Evolutionary conservation across 2,329 filamentous ascomycete species (phyloP).

Genomic region (Hypoxylon sp.): DNA sequence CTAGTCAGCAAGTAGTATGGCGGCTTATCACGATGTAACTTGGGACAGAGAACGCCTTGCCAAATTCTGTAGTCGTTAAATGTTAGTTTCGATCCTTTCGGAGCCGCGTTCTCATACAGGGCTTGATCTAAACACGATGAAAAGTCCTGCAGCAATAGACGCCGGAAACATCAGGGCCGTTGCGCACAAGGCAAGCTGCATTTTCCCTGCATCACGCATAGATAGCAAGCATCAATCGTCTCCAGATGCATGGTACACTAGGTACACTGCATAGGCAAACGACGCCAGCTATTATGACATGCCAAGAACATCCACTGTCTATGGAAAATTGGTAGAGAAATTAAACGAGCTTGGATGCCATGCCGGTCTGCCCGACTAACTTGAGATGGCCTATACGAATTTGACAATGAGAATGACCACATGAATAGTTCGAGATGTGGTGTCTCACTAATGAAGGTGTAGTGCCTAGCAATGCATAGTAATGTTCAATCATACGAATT

Average conservation of each 20-base stretch:
- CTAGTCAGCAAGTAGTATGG: constrained; percentile 24
- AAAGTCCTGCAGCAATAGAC: constrained; percentile 7
- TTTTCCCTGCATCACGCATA: constrained; percentile 28
- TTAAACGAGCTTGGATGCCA: constrained; percentile 26
- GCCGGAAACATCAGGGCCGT: constrained; percentile 2
- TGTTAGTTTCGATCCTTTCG: constrained; percentile 14
- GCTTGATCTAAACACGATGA: constrained; percentile 6
- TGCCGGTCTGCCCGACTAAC: constrained; percentile 19
- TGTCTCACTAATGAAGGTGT: constrained; percentile 1
- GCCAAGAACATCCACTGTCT: constrained; percentile 33
- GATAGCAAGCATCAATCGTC: constrained; percentile 20
- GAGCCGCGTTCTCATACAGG: constrained; percentile 15
- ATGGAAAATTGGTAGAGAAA: constrained; percentile 28
- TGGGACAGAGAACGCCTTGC: constrained; percentile 5
- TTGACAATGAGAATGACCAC: background rate
- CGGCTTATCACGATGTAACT: constrained; percentile 25
- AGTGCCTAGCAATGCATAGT: constrained; percentile 9
- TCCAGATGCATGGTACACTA: constrained; percentile 29
- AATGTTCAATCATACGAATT: constrained; percentile 13
- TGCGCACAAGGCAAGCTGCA: constrained; percentile 10
- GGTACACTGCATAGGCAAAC: constrained; percentile 20
- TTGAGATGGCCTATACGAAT: constrained; percentile 2
- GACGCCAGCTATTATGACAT: constrained; percentile 33
- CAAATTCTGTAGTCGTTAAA: constrained; percentile 11
- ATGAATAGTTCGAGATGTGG: constrained; percentile 6